Evolutionary conservation across 2,329 filamentous ascomycete species (phyloP).

Genomic region (Ceratocystis ficicola): DNA sequence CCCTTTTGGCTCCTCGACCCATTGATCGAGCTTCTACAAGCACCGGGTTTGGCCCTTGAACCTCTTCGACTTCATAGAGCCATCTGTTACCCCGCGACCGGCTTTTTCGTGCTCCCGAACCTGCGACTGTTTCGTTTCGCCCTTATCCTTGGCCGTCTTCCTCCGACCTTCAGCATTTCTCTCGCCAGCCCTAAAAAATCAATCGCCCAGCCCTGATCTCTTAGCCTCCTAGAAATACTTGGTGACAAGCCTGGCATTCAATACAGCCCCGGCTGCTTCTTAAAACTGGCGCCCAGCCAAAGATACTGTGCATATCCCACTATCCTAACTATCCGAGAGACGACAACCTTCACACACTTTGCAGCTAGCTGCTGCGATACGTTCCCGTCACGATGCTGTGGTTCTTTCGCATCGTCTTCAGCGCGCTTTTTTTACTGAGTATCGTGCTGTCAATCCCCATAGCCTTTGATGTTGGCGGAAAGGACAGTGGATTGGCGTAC

Average conservation of each 20-base stretch:
- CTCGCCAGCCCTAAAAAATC: neutral
- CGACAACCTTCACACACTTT: neutral
- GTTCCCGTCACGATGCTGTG: constrained; percentile 52
- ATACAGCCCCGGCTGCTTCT: neutral
- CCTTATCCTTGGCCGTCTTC: neutral
- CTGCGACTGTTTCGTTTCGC: neutral
- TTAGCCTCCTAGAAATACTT: neutral
- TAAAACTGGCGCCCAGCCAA: neutral
- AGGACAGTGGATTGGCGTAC: constrained; percentile 86
- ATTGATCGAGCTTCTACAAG: neutral
- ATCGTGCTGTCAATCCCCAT: constrained; percentile 93
- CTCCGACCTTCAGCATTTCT: neutral
- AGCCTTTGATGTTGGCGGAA: constrained; percentile 93
- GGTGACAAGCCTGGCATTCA: neutral
- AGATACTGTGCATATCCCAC: neutral
- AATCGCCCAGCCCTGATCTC: neutral
- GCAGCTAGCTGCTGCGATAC: neutral
- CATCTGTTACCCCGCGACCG: neutral
- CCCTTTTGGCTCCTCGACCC: neutral
- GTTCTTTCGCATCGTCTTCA: constrained; percentile 68
- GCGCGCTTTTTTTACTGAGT: constrained; percentile 74
- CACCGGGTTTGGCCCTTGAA: neutral
- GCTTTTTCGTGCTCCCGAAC: neutral
- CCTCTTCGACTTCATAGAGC: neutral
- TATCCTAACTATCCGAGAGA: neutral